A percentile compares a stretch with the other conserved stretches of the same genome.
Evolutionary conservation across 2,329 filamentous ascomycete species (phyloP).

Genomic region (Aspergillus sp.): DNA sequence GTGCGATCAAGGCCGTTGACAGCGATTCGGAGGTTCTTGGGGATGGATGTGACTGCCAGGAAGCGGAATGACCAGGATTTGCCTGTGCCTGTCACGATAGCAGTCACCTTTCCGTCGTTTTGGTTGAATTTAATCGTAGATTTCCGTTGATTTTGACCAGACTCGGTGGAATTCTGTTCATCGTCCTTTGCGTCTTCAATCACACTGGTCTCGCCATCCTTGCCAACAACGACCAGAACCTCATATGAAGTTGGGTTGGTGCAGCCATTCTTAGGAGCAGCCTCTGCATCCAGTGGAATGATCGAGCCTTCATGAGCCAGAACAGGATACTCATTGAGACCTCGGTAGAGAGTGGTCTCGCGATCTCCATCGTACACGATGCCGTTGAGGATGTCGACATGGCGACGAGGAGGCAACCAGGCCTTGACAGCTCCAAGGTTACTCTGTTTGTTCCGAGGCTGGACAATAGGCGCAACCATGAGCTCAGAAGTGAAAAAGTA

Average conservation of each 20-base stretch:
- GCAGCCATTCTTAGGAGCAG: conserved; percentile 12
- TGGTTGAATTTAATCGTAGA: conserved; percentile 12
- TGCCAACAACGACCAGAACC: conserved; percentile 32
- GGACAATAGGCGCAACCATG: conserved; percentile 54
- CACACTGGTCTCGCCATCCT: conserved; percentile 46
- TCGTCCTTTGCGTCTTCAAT: conserved; percentile 41
- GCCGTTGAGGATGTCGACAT: conserved; percentile 57
- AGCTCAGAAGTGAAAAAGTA: conserved; percentile 56
- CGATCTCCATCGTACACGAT: conserved; percentile 55
- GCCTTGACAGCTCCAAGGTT: conserved; percentile 46
- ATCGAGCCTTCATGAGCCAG: conserved; percentile 55
- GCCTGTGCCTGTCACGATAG: neutral
- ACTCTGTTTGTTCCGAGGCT: conserved; percentile 44
- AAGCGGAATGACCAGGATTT: conserved; percentile 2
- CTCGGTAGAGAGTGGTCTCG: conserved; percentile 48
- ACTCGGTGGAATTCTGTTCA: neutral
- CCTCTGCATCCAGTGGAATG: conserved; percentile 50
- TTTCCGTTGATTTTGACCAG: neutral
- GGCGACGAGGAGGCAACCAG: conserved; percentile 52
- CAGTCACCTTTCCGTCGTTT: conserved; percentile 5
- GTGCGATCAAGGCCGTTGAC: conserved; percentile 15
- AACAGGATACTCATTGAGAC: conserved; percentile 48
- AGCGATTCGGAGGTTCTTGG: conserved; percentile 8
- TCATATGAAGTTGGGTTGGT: conserved; percentile 11
- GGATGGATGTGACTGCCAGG: neutral